phyloP scores from a whole-genome alignment of 139 green algal genomes.

The Auxenochlorella pyrenoidosa region DNA sequence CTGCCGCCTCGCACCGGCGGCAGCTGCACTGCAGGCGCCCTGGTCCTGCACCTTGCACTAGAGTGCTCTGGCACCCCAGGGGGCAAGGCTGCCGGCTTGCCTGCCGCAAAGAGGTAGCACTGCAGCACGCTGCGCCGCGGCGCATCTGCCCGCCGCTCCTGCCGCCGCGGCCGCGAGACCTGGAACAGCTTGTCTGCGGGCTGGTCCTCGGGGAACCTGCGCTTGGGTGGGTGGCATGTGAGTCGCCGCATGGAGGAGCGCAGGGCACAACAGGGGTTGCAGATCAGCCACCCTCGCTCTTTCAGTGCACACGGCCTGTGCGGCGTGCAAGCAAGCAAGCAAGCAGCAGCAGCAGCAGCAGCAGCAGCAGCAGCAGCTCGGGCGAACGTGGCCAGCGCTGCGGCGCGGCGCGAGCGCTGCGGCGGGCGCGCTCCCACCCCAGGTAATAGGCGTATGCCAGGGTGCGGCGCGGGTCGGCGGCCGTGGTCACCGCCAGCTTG shows the following conservation, averaged over 20 bases:
- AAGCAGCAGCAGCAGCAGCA: no score
- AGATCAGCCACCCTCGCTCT: background rate
- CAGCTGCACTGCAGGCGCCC: no score
- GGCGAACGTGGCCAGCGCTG: no score
- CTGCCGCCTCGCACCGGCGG: no score
- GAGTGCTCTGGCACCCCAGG: no score
- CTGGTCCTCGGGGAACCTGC: slow-evolving; percentile 43
- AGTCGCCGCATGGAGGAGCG: background rate
- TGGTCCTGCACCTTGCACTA: no score
- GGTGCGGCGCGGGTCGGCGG: slow-evolving; percentile 53
- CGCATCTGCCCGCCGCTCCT: slow-evolving; percentile 53
- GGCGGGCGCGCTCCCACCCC: no score
- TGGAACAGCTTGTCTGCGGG: slow-evolving; percentile 48
- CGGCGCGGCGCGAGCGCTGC: no score
- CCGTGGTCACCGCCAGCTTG: slow-evolving; percentile 60
- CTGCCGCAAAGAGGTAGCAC: slow-evolving; percentile 50
- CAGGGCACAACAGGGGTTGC: no score
- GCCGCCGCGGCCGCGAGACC: slow-evolving; percentile 48
- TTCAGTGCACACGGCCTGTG: no score
- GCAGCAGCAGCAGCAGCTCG: no score
- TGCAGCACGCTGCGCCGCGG: slow-evolving; percentile 41
- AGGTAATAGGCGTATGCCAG: slow-evolving; percentile 83
- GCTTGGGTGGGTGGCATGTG: background rate
- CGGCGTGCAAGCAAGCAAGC: no score
- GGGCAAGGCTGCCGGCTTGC: background rate